Evolutionary conservation across 148 eudicot genomes (phyloP).

Genomic region (Silene latifolia): DNA sequence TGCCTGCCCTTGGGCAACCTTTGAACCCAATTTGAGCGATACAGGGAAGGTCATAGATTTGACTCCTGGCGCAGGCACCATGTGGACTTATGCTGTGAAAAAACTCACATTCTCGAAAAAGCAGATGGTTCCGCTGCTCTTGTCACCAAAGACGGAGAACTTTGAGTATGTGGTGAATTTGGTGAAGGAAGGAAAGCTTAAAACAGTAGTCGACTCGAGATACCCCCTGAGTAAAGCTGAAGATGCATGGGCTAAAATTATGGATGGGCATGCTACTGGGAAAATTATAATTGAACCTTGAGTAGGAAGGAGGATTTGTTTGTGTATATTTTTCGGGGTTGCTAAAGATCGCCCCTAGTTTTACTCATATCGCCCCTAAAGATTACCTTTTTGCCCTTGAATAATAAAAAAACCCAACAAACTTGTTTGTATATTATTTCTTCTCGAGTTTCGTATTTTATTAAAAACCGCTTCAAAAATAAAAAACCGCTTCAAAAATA

Average conservation of each 20-base stretch:
- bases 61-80: slow-evolving; percentile 37
- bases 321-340: slow-evolving; percentile 14
- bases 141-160: slow-evolving; percentile 41
- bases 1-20: slow-evolving; percentile 59
- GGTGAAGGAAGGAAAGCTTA: slow-evolving; percentile 66
- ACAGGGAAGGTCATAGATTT: slow-evolving; percentile 62
- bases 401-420: no score
- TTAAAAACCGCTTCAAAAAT: no score
- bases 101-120: slow-evolving; percentile 59
- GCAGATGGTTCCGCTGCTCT: slow-evolving; percentile 48
- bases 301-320: slow-evolving; percentile 1
- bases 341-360: no score
- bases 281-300: slow-evolving; percentile 64
- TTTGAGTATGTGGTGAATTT: slow-evolving; percentile 54
- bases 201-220: slow-evolving; percentile 64
- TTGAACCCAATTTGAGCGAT: slow-evolving; percentile 50
- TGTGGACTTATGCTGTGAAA: slow-evolving; percentile 52
- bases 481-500: no score
- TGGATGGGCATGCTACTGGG: slow-evolving; percentile 77
- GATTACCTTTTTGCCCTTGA: no score
- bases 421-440: no score
- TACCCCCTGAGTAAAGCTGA: slow-evolving; percentile 56
- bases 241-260: slow-evolving; percentile 73
- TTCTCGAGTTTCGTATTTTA: no score
- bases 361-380: no score